phyloP scores from a whole-genome alignment of 352 stramenopile genomes.

The Phytopythium litorale region DNA sequence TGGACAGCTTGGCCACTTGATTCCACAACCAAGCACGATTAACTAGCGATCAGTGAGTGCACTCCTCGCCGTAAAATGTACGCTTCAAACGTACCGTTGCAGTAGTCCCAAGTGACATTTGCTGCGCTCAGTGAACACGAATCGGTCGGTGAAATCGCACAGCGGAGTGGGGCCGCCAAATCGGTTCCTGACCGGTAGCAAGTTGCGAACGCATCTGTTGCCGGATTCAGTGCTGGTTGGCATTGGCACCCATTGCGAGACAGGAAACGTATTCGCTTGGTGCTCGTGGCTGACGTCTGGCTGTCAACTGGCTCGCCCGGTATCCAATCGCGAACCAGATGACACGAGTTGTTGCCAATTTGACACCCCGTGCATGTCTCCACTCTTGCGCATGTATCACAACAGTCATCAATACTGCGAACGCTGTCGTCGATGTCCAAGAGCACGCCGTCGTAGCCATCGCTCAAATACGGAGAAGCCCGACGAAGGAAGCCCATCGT shows the following conservation, averaged over 20 bases:
- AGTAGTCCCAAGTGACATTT: slow-evolving; percentile 24
- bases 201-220: slow-evolving; percentile 7
- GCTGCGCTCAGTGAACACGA: slow-evolving; percentile 11
- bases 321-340: slow-evolving; percentile 12
- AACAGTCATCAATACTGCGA: slow-evolving; percentile 6
- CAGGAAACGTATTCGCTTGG: slow-evolving; percentile 9
- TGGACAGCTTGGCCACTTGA: slow-evolving; percentile 31
- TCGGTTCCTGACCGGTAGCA: slow-evolving; percentile 14
- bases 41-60: neutral
- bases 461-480: neutral
- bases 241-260: slow-evolving; percentile 28
- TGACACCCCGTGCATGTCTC: slow-evolving; percentile 13
- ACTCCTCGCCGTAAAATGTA: neutral
- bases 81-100: slow-evolving; percentile 20
- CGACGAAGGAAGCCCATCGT: slow-evolving; percentile 11
- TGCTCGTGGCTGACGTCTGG: neutral
- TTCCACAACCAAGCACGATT: slow-evolving; percentile 4
- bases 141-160: slow-evolving; percentile 16
- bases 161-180: slow-evolving; percentile 9
- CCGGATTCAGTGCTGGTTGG: slow-evolving; percentile 9
- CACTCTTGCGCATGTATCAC: slow-evolving; percentile 8
- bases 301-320: slow-evolving; percentile 4
- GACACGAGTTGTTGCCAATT: slow-evolving; percentile 4
- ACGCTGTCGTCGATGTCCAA: neutral
- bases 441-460: slow-evolving; percentile 6